Conservation (phyloP, 345 rosid genomes). For the Laguncularia racemosa region DNA sequence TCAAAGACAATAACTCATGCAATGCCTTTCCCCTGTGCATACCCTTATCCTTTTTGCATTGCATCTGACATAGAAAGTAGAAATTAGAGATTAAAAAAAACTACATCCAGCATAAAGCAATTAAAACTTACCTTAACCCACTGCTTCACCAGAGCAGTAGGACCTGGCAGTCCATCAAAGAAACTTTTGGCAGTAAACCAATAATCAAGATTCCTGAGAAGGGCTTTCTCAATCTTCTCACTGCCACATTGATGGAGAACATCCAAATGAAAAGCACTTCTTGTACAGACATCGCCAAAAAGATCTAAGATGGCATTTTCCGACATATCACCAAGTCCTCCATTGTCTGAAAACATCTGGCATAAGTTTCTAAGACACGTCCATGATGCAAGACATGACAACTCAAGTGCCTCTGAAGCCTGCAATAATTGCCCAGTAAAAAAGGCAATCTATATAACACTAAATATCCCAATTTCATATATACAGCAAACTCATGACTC, state of each 20-base stretch:
- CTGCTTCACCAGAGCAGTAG: slow-evolving; percentile 59
- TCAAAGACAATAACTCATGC: slow-evolving; percentile 46
- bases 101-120: slow-evolving; percentile 7
- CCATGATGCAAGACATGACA: slow-evolving; percentile 81
- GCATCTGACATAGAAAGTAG: slow-evolving; percentile 41
- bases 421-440: slow-evolving; percentile 25
- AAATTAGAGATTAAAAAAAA: slow-evolving; percentile 23
- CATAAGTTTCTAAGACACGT: slow-evolving; percentile 38
- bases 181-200: slow-evolving; percentile 60
- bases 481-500: too few relatives aligned
- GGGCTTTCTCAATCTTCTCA: slow-evolving; percentile 27
- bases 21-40: slow-evolving; percentile 22
- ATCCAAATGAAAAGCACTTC: slow-evolving; percentile 70
- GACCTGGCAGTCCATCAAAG: slow-evolving; percentile 47
- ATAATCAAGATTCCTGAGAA: slow-evolving; percentile 41
- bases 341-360: slow-evolving; percentile 28
- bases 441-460: background rate
- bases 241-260: slow-evolving; percentile 52
- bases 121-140: slow-evolving; percentile 79
- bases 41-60: slow-evolving; percentile 33
- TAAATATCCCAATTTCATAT: too few relatives aligned
- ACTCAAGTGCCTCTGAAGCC: slow-evolving; percentile 69
- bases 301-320: slow-evolving; percentile 48
- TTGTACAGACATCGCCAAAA: slow-evolving; percentile 46
- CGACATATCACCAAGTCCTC: slow-evolving; percentile 27